Conservation (phyloP, 2,329 filamentous ascomycete genomes). For the Plenodomus tracheiphilus region DNA sequence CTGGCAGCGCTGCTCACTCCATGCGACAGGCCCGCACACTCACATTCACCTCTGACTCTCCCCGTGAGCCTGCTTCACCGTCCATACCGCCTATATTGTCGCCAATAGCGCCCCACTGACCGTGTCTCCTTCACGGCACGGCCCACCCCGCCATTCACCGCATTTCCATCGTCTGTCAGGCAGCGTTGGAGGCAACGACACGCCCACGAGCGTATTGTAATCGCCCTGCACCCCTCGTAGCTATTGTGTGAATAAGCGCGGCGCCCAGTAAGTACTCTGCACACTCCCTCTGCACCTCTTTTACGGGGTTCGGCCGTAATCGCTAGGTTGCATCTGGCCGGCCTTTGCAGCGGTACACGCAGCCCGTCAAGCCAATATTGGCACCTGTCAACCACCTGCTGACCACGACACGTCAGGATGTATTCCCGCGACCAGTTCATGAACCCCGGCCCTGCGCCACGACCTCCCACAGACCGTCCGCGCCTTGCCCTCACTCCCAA, state of each 20-base stretch:
- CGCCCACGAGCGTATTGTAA: slow-evolving; percentile 14
- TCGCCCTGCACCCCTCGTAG: slow-evolving; percentile 6
- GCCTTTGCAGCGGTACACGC: slow-evolving; percentile 2
- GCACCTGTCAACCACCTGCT: slow-evolving; percentile 7
- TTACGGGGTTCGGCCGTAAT: not conserved
- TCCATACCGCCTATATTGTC: not conserved
- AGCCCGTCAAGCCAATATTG: not conserved
- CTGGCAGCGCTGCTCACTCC: not conserved
- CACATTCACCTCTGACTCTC: not conserved
- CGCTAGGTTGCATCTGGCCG: not conserved
- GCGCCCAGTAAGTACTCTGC: slow-evolving; percentile 28
- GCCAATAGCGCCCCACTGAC: slow-evolving; percentile 7
- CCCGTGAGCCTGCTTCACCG: not conserved
- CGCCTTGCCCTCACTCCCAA: slow-evolving; percentile 79
- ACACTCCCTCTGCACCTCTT: not conserved
- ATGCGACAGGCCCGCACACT: not conserved
- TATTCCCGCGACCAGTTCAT: slow-evolving; percentile 76
- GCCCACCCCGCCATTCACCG: slow-evolving; percentile 37
- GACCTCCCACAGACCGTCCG: slow-evolving; percentile 81
- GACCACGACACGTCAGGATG: slow-evolving; percentile 50
- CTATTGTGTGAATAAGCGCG: slow-evolving; percentile 23
- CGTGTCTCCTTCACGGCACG: slow-evolving; percentile 3
- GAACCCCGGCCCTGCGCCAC: slow-evolving; percentile 94
- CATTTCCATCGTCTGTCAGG: slow-evolving; percentile 12
- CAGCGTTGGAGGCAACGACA: slow-evolving; percentile 12